These are phyloP conservation scores for Phylloboletellus chloephorus DNA, from an alignment of 1,284 basidiomycete species.

Conservation along the genomic window DNA sequence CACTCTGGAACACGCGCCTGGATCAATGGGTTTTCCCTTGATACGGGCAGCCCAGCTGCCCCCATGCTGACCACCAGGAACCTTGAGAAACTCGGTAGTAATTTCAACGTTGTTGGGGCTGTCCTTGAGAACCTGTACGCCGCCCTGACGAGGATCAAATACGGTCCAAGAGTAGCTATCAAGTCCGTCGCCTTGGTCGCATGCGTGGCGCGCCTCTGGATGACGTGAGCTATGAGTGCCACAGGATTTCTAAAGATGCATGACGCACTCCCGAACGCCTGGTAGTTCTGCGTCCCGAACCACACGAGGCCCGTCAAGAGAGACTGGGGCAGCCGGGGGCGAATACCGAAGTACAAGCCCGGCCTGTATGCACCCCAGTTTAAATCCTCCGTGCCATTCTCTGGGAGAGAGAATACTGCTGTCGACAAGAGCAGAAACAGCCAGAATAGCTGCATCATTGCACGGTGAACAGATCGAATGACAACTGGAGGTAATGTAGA, in stretches of 20 bases:
- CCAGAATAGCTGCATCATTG: constrained; percentile 25
- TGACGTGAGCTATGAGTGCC: constrained; percentile 5
- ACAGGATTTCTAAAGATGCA: constrained; percentile 4
- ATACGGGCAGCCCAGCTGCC: constrained; percentile 90
- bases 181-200: constrained; percentile 81
- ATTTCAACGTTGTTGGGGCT: constrained; percentile 78
- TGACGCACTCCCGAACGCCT: constrained; percentile 59
- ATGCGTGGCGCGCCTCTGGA: constrained; percentile 79
- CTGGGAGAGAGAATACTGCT: constrained; percentile 13
- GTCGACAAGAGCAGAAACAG: constrained; percentile 28
- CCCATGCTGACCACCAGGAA: constrained; percentile 71
- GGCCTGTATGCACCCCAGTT: constrained; percentile 90
- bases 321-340: constrained; percentile 79
- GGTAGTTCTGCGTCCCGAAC: constrained; percentile 81
- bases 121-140: constrained; percentile 81
- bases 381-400: constrained; percentile 56
- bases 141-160: constrained; percentile 82
- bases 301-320: constrained; percentile 90
- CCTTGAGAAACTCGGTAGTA: constrained; percentile 81
- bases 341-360: constrained; percentile 88
- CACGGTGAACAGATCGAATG: constrained; percentile 1
- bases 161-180: constrained; percentile 82
- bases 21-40: constrained; percentile 73
- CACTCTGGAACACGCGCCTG: no score
- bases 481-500: no score